Evolutionary conservation across 1,139 yeast genomes (phyloP), one percentile per base, ranked within the genome.

Genomic region (Arxiozyma bovina): DNA sequence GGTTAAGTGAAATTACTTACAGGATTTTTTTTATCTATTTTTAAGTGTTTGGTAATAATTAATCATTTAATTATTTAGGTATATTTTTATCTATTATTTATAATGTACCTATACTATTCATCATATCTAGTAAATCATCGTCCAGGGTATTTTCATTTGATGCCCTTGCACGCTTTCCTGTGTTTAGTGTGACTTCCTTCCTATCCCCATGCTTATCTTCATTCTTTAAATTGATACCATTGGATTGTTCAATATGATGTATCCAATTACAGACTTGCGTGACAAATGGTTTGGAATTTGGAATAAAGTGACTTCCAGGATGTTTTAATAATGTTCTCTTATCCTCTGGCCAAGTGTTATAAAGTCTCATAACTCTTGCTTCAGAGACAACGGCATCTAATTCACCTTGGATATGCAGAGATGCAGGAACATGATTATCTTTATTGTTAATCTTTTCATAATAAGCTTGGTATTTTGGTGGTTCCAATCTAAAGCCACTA

Each of bases 241-340:
- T 40, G 7, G 40, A 11, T 42, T 40, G 41, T 12, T 43, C 30
- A 21, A 46, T 42, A 38, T 45, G 46, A 15, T 17, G 21, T 21
- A 85, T 74, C 87, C 89, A 84, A 53, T 75, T 74, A 12, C 78
- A 68, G 3, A 86, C 83, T 56, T 82, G 80, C 30, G 77, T 77
- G 0, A 85, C 80, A 64, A 79, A 74, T 15, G 76, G 70, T 63
- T 82, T 83, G 1, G 86, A 77, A 61, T 85, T 85, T 8, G 96
- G 96, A n/a, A 87, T 90, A 67, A 84, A 87, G 67, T 88, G 96
- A 0, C 94, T 93, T 40, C 96, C 96, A 1, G 95, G 90, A 65
- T 88, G 96, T 57, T 76, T 79, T 60, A 87, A 69, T 48, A 84
- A 56, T 6, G 76, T 74, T 46, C 79, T 69, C 17, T 78, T 74